These are phyloP conservation scores for Pseudozyma thailandica DNA, from an alignment of 1,284 basidiomycete species.

Conservation along the genomic window DNA sequence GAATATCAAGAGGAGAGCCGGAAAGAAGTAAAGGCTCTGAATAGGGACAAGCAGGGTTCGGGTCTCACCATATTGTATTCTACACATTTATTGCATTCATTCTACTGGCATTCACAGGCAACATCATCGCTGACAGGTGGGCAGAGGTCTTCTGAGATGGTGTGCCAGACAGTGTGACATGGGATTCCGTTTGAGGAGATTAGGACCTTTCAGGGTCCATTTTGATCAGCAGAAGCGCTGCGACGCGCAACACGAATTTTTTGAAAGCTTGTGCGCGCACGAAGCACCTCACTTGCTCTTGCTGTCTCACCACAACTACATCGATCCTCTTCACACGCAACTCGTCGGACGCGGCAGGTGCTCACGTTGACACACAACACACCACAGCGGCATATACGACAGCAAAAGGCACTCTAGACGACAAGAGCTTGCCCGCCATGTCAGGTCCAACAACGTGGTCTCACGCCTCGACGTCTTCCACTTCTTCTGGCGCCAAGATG, in stretches of 20 bases:
- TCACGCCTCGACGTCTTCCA: conserved; percentile 6
- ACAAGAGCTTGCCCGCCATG: conserved; percentile 4
- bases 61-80: conserved; percentile 2
- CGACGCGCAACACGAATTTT: neutral
- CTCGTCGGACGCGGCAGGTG: too few species aligned
- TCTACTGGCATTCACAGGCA: too few species aligned
- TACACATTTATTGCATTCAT: neutral
- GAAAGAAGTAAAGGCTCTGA: conserved; percentile 34
- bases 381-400: too few species aligned
- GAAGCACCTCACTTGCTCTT: conserved; percentile 8
- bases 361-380: too few species aligned
- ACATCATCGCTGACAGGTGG: too few species aligned
- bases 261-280: conserved; percentile 11
- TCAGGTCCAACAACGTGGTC: conserved; percentile 30
- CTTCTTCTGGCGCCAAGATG: conserved; percentile 7
- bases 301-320: neutral
- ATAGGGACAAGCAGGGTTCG: neutral
- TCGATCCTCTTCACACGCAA: neutral
- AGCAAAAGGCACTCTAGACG: too few species aligned
- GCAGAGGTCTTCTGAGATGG: neutral
- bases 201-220: conserved; percentile 11
- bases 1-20: conserved; percentile 68
- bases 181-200: neutral
- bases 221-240: neutral
- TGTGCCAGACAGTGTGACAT: neutral